A percentile compares a stretch with the other conserved stretches of the same genome.
phyloP scores from a whole-genome alignment of 2,329 filamentous ascomycete genomes.

The Exserohilum turcica region DNA sequence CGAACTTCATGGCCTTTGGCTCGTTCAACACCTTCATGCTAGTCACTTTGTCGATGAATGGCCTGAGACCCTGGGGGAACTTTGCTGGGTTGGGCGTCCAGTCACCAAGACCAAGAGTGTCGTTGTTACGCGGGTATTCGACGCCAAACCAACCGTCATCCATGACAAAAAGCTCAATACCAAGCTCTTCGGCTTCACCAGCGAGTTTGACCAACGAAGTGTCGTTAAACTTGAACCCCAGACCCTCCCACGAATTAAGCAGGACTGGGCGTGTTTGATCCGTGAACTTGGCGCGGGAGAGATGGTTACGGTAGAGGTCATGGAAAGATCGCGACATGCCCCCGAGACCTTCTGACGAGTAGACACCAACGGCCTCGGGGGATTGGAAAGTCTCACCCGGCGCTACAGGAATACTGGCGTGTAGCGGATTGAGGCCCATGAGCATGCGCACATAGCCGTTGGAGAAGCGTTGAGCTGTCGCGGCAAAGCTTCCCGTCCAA shows the following conservation, averaged over 20 bases:
- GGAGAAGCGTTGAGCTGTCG: conserved; percentile 66
- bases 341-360: conserved; percentile 63
- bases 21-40: conserved; percentile 56
- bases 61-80: conserved; percentile 63
- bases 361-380: conserved; percentile 67
- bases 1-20: conserved; percentile 60
- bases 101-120: conserved; percentile 65
- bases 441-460: conserved; percentile 66
- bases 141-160: conserved; percentile 72
- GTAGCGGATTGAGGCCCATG: conserved; percentile 65
- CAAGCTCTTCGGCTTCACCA: conserved; percentile 61
- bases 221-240: conserved; percentile 64
- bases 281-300: conserved; percentile 63
- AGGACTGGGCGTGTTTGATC: conserved; percentile 59
- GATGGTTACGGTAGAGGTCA: conserved; percentile 64
- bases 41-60: conserved; percentile 59
- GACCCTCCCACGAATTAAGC: conserved; percentile 70
- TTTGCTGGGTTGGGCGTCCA: conserved; percentile 64
- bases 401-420: conserved; percentile 63
- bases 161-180: conserved; percentile 67
- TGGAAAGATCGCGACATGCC: conserved; percentile 68
- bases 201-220: conserved; percentile 62
- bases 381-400: conserved; percentile 64
- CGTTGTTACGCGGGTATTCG: conserved; percentile 64
- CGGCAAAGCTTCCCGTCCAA: conserved; percentile 67